phyloP scores from a whole-genome alignment of 2,329 filamentous ascomycete genomes.

The Bisporella sp. region DNA sequence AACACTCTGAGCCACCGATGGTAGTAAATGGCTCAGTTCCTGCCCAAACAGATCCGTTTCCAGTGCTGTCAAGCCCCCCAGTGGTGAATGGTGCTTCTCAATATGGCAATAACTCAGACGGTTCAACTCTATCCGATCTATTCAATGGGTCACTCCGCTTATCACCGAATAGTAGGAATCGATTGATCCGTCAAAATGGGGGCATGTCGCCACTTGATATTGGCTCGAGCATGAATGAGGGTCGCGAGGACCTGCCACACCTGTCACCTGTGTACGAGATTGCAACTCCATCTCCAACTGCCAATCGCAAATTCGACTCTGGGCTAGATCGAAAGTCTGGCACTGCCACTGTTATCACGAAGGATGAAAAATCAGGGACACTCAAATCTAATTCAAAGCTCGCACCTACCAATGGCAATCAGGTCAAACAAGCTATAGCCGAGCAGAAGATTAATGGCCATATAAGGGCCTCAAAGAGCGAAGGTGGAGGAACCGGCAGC shows the following conservation, averaged over 20 bases:
- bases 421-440: slow-evolving; percentile 10
- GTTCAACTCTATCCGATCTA: slow-evolving; percentile 12
- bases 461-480: slow-evolving; percentile 45
- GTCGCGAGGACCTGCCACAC: slow-evolving; percentile 29
- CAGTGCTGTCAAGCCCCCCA: slow-evolving; percentile 1
- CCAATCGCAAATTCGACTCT: slow-evolving; percentile 46
- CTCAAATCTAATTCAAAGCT: slow-evolving; percentile 10
- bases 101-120: slow-evolving; percentile 10
- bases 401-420: slow-evolving; percentile 32
- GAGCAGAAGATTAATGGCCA: slow-evolving; percentile 44
- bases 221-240: slow-evolving; percentile 18
- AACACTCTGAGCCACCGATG: slow-evolving; percentile 13
- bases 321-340: slow-evolving; percentile 9
- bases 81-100: slow-evolving; percentile 8
- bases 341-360: slow-evolving; percentile 5
- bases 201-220: slow-evolving; percentile 26
- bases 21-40: slow-evolving; percentile 22
- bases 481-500: slow-evolving; percentile 36
- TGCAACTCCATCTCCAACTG: slow-evolving; percentile 62
- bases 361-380: slow-evolving; percentile 13
- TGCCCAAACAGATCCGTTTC: slow-evolving; percentile 3
- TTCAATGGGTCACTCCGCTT: slow-evolving; percentile 14
- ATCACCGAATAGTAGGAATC: slow-evolving; percentile 22
- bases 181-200: slow-evolving; percentile 20
- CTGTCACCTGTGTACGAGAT: slow-evolving; percentile 71